Conservation (phyloP, 768 basidiomycete species). For the Cystofilobasidium ferigula region DNA sequence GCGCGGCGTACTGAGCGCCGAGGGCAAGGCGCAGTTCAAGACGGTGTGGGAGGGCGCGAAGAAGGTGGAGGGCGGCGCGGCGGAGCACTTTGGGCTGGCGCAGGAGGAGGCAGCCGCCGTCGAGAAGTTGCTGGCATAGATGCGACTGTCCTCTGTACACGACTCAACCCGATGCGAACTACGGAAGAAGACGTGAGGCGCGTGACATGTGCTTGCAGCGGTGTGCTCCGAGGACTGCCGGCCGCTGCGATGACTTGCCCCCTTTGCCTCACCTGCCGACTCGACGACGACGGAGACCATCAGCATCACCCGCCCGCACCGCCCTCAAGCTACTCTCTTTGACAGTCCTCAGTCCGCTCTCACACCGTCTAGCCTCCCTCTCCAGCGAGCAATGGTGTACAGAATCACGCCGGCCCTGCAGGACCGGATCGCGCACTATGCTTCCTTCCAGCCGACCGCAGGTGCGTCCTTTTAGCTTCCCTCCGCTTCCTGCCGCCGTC, state of each 20-base stretch:
- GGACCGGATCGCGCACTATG: constrained; percentile 5
- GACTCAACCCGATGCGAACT: no score
- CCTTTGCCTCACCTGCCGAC: no score
- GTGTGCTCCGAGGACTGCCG: no score
- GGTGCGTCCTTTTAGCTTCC: background rate
- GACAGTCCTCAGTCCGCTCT: no score
- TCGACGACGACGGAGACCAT: no score
- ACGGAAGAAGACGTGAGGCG: no score
- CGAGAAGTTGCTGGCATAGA: constrained; percentile 5
- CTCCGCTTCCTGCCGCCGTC: background rate
- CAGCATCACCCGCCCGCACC: no score
- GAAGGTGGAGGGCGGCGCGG: constrained; percentile 24
- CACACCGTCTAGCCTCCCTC: no score
- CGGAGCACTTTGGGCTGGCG: constrained; percentile 12
- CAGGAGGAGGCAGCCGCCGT: constrained; percentile 14
- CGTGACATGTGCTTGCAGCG: no score
- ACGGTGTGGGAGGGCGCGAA: constrained; percentile 13
- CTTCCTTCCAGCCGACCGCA: background rate
- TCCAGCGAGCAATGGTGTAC: background rate
- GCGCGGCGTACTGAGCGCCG: constrained; percentile 23
- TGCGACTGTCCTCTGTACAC: no score
- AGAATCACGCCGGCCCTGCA: background rate
- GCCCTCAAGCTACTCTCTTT: no score
- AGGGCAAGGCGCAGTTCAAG: constrained; percentile 21
- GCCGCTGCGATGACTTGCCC: no score